Evolutionary conservation across 257 asterid genomes (phyloP).

Genomic region (Solanum infundibuliforme): DNA sequence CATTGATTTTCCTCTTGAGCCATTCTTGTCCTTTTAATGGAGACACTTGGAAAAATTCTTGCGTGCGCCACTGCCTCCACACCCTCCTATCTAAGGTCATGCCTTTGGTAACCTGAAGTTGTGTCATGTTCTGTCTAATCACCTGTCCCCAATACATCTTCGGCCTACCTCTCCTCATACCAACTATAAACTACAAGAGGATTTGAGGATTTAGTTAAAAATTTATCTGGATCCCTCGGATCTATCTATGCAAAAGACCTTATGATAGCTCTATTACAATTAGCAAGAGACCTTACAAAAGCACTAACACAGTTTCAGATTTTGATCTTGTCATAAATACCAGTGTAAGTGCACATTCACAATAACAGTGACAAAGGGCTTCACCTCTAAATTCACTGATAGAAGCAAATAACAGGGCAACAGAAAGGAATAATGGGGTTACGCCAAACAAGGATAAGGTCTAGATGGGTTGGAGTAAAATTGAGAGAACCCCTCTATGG

Average conservation of each 20-base stretch:
- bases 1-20: too few relatives aligned
- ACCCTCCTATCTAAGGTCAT: too few relatives aligned
- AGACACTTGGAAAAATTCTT: too few relatives aligned
- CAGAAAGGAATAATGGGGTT: not conserved
- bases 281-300: not conserved
- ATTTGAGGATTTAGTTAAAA: not conserved
- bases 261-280: not conserved
- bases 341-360: not conserved
- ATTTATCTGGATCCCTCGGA: not conserved
- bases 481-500: not conserved
- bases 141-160: too few relatives aligned
- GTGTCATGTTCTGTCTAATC: too few relatives aligned
- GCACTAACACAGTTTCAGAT: not conserved
- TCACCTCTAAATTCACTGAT: not conserved
- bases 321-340: not conserved
- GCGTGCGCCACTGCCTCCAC: too few relatives aligned
- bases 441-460: not conserved
- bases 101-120: too few relatives aligned
- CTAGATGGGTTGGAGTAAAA: not conserved
- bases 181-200: not conserved
- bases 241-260: not conserved
- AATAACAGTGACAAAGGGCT: not conserved
- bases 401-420: not conserved
- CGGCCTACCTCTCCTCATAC: too few relatives aligned
- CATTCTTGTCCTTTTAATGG: too few relatives aligned